A percentile compares a stretch with the other conserved stretches of the same genome.
Conservation (phyloP, 495 filamentous ascomycete genomes). For the Hypoxylon subgilvum region DNA sequence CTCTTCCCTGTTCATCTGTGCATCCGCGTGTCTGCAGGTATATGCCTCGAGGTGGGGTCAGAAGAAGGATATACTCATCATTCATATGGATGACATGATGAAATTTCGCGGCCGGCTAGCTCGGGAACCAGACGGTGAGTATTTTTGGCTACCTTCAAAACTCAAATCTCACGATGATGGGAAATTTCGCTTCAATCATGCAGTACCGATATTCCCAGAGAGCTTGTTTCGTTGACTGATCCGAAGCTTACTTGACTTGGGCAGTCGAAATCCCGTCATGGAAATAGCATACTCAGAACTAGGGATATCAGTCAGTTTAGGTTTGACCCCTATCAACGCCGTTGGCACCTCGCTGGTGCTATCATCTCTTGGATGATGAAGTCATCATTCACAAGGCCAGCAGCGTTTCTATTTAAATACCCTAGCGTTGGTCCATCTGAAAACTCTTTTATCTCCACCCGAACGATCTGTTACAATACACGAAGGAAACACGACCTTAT, state of each 20-base stretch:
- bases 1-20: too few species aligned
- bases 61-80: neutral
- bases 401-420: conserved; percentile 6
- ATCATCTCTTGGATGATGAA: conserved; percentile 22
- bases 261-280: neutral
- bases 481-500: neutral
- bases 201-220: neutral
- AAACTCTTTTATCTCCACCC: too few species aligned
- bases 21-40: neutral
- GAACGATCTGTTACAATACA: too few species aligned
- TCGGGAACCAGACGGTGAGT: neutral
- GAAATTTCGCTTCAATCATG: neutral
- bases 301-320: too few species aligned
- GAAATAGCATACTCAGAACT: neutral
- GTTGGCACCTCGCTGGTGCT: too few species aligned
- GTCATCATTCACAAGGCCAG: conserved; percentile 11
- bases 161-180: conserved; percentile 11
- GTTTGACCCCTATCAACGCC: too few species aligned
- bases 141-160: neutral
- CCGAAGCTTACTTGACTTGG: too few species aligned
- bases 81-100: conserved; percentile 19
- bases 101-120: neutral
- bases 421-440: neutral
- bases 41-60: too few species aligned
- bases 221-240: neutral